Evolutionary conservation across 1,284 basidiomycete species (phyloP), one percentile per base, ranked within the genome.

Genomic region (Takashimella tepidaria): DNA sequence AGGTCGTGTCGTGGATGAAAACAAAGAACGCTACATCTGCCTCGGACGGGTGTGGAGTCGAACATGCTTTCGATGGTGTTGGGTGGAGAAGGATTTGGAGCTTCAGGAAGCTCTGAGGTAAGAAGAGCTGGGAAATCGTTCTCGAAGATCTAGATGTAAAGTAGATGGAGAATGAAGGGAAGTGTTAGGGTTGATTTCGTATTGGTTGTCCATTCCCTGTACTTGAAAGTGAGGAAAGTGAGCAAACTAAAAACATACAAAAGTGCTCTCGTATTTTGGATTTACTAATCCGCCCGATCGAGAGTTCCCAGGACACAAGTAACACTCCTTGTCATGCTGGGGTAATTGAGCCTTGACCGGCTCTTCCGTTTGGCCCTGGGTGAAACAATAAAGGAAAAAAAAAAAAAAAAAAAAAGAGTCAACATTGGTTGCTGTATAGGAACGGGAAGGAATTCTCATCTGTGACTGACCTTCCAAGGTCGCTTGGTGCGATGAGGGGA

Each of bases 1-100:
- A 95, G 77, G 70, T 95, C 89, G 72, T 97, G 93, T 47, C 86
- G 78, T 1, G 90, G 91, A 70, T 92, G 86, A 75, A 93, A 97
- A 69, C 89, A 83, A 54, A 98, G 74, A 24, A 98, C 93, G 70
- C 92, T 90, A 75, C 92, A 97, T 20, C 80, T 81, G 8, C 93
- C 93, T 51, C 88, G 80, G 1, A 92, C 82, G 0, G 91, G 86
- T 57, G 87, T 79, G 0, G 81, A 78, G 2, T 79, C 80, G 55
- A 95, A 81, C 45, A 96, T 75, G 0, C 83, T 83, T 60, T 88
- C 85, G 0, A 51, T 44, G 20, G 41, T 43, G 79, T 64, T 2
- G 65, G 54, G 2, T 82, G 82, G 0, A 44, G 31, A 46, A 24
- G 3, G 59, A 53, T 19, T 37, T 41, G 20, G 54, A 52, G 3